phyloP scores from a whole-genome alignment of 345 rosid genomes.

The Citrus inodora region DNA sequence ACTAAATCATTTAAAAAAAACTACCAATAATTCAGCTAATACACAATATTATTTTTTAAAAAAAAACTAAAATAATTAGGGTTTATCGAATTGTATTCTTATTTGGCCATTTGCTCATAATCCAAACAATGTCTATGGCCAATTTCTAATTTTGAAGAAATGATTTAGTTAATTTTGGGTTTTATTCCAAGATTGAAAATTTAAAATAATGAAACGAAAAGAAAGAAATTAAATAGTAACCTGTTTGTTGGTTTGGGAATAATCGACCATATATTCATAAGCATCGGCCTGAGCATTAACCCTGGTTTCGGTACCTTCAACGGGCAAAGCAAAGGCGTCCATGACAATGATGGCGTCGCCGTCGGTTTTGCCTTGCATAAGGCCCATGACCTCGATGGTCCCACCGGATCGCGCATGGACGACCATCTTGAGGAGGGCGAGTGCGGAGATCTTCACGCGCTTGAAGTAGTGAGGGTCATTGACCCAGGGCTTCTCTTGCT shows the following conservation, averaged over 20 bases:
- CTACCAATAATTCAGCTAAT: background rate
- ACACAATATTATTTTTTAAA: background rate
- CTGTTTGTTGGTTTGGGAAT: constrained; percentile 96
- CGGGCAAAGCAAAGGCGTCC: constrained; percentile 99
- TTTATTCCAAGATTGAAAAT: background rate
- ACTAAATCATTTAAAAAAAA: background rate
- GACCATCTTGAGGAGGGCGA: constrained; percentile 97
- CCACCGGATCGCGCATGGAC: constrained; percentile 99
- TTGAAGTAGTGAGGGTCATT: constrained; percentile 93
- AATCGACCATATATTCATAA: constrained; percentile 98
- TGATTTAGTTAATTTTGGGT: background rate
- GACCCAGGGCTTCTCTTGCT: constrained; percentile 94
- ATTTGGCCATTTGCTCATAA: background rate
- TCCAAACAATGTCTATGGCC: background rate
- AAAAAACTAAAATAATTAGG: background rate
- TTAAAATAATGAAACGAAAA: background rate
- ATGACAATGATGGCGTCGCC: constrained; percentile 96
- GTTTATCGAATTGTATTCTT: background rate
- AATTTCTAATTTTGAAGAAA: background rate
- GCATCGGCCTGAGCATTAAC: constrained; percentile 99
- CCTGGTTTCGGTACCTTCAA: constrained; percentile 96
- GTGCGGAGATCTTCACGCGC: constrained; percentile 96
- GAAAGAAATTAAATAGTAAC: constrained; percentile 21
- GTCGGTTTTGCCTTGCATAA: constrained; percentile 98
- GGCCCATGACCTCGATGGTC: constrained; percentile 97